These are phyloP conservation scores for Debaryomyces castellii DNA, from an alignment of 805 yeast species.

Conservation along the genomic window DNA sequence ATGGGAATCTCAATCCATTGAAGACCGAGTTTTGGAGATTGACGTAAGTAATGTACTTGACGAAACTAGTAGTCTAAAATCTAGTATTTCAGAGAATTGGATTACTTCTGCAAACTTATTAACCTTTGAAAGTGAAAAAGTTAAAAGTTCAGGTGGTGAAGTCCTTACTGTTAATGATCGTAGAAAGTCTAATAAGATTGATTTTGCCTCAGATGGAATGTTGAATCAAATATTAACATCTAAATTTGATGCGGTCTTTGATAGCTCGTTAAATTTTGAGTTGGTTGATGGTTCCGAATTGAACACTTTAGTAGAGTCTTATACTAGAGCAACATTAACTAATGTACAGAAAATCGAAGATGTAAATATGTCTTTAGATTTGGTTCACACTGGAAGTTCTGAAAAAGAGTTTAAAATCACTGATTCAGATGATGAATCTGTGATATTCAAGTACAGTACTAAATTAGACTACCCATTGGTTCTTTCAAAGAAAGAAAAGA, in stretches of 20 bases:
- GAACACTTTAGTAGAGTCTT: constrained; percentile 25
- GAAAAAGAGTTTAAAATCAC: constrained; percentile 18
- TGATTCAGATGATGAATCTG: constrained; percentile 16
- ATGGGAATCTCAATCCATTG: constrained; percentile 46
- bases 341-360: constrained; percentile 38
- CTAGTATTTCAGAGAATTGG: constrained; percentile 54
- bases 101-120: constrained; percentile 55
- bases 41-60: constrained; percentile 55
- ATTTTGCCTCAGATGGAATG: constrained; percentile 29
- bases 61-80: constrained; percentile 21
- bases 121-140: constrained; percentile 49
- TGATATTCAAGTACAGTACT: constrained; percentile 13
- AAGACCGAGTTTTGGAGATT: constrained; percentile 37
- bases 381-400: constrained; percentile 23
- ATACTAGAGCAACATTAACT: constrained; percentile 28
- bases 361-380: constrained; percentile 41
- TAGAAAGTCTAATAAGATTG: constrained; percentile 28
- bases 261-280: constrained; percentile 34
- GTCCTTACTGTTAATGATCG: constrained; percentile 21
- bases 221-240: constrained; percentile 40
- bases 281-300: constrained; percentile 38
- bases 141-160: constrained; percentile 40
- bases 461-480: constrained; percentile 29
- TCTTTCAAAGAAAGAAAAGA: constrained; percentile 9
- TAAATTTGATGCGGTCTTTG: constrained; percentile 28